These are phyloP conservation scores for Pseudopithomyces maydicus DNA, from an alignment of 2,329 filamentous ascomycete species.

Conservation along the genomic window DNA sequence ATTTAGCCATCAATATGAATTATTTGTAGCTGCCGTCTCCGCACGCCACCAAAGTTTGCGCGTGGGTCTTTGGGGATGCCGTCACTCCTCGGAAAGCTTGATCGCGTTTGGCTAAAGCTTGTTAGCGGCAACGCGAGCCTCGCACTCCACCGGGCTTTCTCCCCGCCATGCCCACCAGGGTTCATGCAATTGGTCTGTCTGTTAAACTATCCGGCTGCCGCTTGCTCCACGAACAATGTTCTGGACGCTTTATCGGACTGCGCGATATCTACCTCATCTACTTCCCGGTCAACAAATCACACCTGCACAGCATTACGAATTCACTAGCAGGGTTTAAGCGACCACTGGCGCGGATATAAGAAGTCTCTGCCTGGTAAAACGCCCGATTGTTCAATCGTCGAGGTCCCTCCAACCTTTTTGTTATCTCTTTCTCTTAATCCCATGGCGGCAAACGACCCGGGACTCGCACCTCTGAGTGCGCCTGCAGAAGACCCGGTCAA, in stretches of 20 bases:
- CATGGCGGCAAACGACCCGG: slow-evolving; percentile 1
- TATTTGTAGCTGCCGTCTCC: background rate
- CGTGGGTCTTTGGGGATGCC: background rate
- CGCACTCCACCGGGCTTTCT: background rate
- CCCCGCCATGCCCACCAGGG: background rate
- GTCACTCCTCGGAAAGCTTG: background rate
- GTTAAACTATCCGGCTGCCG: background rate
- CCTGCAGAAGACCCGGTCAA: background rate
- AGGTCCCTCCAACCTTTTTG: background rate
- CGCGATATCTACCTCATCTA: background rate
- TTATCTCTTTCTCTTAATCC: background rate
- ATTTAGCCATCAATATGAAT: no score
- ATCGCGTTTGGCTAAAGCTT: background rate
- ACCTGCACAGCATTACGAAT: background rate
- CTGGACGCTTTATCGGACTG: background rate
- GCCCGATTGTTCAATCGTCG: background rate
- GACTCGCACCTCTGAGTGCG: background rate
- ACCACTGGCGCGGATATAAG: background rate
- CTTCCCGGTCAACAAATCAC: background rate
- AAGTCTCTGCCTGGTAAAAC: background rate
- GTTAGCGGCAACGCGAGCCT: background rate
- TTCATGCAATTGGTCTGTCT: slow-evolving; percentile 1
- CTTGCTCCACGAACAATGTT: background rate
- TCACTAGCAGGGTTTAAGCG: slow-evolving; percentile 5
- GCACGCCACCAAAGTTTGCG: background rate